Conservation (phyloP, 2,329 filamentous ascomycete genomes). For the Arthroderma uncinatum region DNA sequence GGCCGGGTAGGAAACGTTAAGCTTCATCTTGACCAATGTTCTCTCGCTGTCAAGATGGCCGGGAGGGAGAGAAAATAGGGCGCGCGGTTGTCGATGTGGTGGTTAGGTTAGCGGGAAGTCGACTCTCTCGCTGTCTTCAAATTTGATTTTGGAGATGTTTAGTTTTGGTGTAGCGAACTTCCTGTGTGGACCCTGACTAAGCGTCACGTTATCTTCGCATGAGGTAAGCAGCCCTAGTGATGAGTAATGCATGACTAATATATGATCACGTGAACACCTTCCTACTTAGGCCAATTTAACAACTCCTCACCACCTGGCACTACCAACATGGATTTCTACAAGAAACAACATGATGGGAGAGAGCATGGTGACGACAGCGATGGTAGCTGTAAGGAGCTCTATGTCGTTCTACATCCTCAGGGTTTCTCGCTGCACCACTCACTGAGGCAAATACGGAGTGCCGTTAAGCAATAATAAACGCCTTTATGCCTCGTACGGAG, state of each 20-base stretch:
- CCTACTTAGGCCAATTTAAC: background rate
- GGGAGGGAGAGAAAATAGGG: conserved; percentile 34
- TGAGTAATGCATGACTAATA: background rate
- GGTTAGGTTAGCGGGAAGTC: conserved; percentile 9
- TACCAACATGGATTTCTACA: too few species aligned
- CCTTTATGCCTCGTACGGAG: too few species aligned
- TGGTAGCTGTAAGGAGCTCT: too few species aligned
- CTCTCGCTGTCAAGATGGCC: conserved; percentile 39
- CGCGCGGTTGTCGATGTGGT: conserved; percentile 26
- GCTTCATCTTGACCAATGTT: conserved; percentile 56
- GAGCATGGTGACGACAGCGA: too few species aligned
- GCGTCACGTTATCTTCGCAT: background rate
- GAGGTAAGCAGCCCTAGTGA: conserved; percentile 17
- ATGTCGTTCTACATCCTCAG: too few species aligned
- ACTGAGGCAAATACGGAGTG: too few species aligned
- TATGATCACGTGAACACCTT: background rate
- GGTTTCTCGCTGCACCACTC: too few species aligned
- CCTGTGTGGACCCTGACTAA: conserved; percentile 30
- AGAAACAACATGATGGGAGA: too few species aligned
- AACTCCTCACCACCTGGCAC: background rate
- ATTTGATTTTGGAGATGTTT: conserved; percentile 20
- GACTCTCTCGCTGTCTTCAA: conserved; percentile 15
- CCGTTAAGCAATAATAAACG: too few species aligned
- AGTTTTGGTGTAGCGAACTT: conserved; percentile 33
- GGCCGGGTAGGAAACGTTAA: conserved; percentile 82